Evolutionary conservation across 305 asterid genomes (phyloP).

Genomic region (Fraxinus xanthoxyloides): DNA sequence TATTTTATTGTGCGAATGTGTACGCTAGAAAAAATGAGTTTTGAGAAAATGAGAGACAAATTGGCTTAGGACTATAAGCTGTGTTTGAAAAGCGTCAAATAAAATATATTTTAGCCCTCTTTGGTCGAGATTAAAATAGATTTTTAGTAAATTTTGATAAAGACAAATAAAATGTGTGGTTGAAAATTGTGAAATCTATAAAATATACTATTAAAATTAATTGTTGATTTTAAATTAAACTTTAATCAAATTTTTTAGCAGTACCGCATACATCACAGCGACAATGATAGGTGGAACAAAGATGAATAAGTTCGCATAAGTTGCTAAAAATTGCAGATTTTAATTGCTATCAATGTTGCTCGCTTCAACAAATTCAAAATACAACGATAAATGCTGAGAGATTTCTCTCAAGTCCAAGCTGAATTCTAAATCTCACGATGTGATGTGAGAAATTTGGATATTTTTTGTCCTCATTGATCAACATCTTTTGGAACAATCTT

Average conservation of each 20-base stretch:
- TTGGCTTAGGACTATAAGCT: not conserved
- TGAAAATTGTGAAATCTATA: no score
- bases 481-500: not conserved
- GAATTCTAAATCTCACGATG: not conserved
- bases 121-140: no score
- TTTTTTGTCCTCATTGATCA: not conserved
- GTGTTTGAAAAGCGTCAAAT: slow-evolving; percentile 20
- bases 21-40: no score
- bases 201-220: no score
- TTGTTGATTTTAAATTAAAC: no score
- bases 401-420: not conserved
- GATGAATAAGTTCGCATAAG: not conserved
- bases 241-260: no score
- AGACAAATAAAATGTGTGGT: no score
- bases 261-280: not conserved
- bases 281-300: not conserved
- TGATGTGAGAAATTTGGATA: not conserved
- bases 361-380: not conserved
- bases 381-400: not conserved
- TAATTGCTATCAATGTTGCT: not conserved
- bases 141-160: no score
- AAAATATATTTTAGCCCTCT: not conserved
- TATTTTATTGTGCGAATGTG: no score
- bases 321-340: not conserved
- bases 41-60: no score